Percentiles rank a stretch among this genome's conserved stretches.
Evolutionary conservation across 2,329 filamentous ascomycete genomes (phyloP).

Genomic region (Monosporascus sp.): DNA sequence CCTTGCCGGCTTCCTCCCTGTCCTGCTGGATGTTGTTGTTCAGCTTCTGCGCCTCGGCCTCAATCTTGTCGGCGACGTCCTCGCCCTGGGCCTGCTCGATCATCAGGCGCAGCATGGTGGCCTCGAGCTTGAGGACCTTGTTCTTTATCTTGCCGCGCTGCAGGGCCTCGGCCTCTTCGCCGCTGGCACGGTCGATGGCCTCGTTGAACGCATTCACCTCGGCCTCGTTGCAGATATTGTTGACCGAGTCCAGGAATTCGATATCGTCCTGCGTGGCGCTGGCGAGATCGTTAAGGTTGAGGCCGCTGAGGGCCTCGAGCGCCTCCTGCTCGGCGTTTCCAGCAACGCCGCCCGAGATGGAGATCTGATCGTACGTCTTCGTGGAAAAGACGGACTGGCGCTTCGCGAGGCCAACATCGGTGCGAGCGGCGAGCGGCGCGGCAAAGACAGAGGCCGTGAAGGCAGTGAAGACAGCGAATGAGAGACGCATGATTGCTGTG

Average conservation of each 20-base stretch:
- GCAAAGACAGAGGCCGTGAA: slow-evolving; percentile 10
- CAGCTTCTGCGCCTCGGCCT: slow-evolving; percentile 45
- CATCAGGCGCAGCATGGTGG: slow-evolving; percentile 45
- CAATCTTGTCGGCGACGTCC: slow-evolving; percentile 39
- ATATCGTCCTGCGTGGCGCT: slow-evolving; percentile 43
- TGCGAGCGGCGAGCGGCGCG: background rate
- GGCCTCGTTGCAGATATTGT: slow-evolving; percentile 48
- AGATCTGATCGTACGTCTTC: slow-evolving; percentile 39
- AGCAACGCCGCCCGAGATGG: slow-evolving; percentile 41
- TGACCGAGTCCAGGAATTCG: slow-evolving; percentile 44
- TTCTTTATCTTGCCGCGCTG: slow-evolving; percentile 55
- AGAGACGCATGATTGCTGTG: slow-evolving; percentile 20
- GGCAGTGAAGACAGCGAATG: slow-evolving; percentile 17
- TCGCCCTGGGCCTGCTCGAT: slow-evolving; percentile 47
- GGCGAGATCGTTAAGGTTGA: slow-evolving; percentile 35
- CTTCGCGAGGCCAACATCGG: background rate
- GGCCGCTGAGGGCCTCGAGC: slow-evolving; percentile 31
- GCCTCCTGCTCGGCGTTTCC: slow-evolving; percentile 41
- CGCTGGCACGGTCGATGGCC: slow-evolving; percentile 44
- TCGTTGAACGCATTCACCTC: slow-evolving; percentile 50
- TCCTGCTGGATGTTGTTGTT: slow-evolving; percentile 49
- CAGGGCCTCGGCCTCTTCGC: slow-evolving; percentile 42
- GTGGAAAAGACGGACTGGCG: slow-evolving; percentile 21
- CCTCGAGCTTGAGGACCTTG: slow-evolving; percentile 54
- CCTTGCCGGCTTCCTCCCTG: slow-evolving; percentile 39